Evolutionary conservation across 352 stramenopile species (phyloP).

Genomic region (Globisporangium cylindrosporum): DNA sequence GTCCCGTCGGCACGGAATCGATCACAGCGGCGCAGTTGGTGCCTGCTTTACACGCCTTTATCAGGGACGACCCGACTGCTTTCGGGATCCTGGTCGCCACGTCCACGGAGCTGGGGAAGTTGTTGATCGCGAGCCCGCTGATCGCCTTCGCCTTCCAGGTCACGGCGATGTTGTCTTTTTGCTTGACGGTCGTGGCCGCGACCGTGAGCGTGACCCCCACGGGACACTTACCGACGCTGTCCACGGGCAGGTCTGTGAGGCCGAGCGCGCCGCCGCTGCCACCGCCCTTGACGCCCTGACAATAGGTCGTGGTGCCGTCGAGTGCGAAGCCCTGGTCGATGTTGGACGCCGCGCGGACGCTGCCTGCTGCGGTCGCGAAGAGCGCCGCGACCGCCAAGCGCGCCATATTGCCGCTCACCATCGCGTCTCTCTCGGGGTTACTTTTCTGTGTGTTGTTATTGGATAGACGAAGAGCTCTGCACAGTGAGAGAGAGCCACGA

Average conservation of each 20-base stretch:
- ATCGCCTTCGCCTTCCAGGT: conserved; percentile 47
- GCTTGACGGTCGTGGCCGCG: conserved; percentile 38
- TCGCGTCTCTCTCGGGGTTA: background rate
- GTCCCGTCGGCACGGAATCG: conserved; percentile 32
- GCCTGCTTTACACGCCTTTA: conserved; percentile 58
- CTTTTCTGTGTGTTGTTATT: background rate
- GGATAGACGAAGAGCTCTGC: background rate
- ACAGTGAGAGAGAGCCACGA: background rate
- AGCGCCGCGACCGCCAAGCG: conserved; percentile 8
- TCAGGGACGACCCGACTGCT: conserved; percentile 33
- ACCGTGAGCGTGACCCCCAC: conserved; percentile 45
- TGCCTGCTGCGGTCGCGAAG: background rate
- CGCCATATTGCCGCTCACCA: background rate
- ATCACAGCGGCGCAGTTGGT: conserved; percentile 65
- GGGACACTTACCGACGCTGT: conserved; percentile 56
- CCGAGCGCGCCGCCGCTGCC: conserved; percentile 28
- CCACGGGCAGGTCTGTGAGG: conserved; percentile 42
- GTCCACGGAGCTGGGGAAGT: conserved; percentile 69
- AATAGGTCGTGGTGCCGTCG: conserved; percentile 72
- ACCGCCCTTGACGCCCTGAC: conserved; percentile 41
- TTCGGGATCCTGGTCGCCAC: conserved; percentile 28
- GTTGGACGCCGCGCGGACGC: conserved; percentile 23
- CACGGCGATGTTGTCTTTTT: conserved; percentile 47
- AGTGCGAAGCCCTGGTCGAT: conserved; percentile 65
- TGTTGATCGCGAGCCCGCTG: conserved; percentile 33